Conservation (phyloP, 768 basidiomycete species). For the Pleurotus tuoliensis region DNA sequence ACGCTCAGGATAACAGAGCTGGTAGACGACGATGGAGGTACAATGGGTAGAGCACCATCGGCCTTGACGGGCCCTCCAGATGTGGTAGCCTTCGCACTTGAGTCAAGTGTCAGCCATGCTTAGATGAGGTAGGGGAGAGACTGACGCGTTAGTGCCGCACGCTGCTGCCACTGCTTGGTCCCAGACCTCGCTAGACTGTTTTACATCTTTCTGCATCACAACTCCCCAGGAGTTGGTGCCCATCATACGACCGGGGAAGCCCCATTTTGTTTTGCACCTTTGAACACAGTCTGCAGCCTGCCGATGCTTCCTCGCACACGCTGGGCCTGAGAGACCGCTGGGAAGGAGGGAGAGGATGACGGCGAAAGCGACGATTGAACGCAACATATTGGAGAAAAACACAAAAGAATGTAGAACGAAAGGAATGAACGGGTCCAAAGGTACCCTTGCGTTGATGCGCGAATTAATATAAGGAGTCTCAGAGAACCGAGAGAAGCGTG, state of each 20-base stretch:
- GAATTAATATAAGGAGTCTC: slow-evolving; percentile 5
- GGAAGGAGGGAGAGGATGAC: slow-evolving; percentile 32
- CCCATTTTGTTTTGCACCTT: slow-evolving; percentile 39
- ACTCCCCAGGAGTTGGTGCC: slow-evolving; percentile 55
- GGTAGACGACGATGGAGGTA: slow-evolving; percentile 6
- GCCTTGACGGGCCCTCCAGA: slow-evolving; percentile 4
- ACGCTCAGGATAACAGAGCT: slow-evolving; percentile 9
- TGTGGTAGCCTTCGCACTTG: slow-evolving; percentile 1
- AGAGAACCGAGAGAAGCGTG: slow-evolving; percentile 9
- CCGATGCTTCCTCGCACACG: slow-evolving; percentile 36
- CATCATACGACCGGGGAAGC: slow-evolving; percentile 45
- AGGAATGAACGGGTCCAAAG: slow-evolving; percentile 21
- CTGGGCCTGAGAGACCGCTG: slow-evolving; percentile 39
- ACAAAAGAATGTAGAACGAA: slow-evolving; percentile 14
- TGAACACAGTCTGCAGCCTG: slow-evolving; percentile 31
- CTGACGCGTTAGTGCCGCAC: slow-evolving; percentile 31
- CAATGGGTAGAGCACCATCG: slow-evolving; percentile 5
- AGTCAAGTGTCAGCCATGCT: not conserved
- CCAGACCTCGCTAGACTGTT: slow-evolving; percentile 23
- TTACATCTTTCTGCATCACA: slow-evolving; percentile 35
- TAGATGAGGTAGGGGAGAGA: not conserved
- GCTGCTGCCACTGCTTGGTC: slow-evolving; percentile 36
- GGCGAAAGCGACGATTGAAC: slow-evolving; percentile 27
- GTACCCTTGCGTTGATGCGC: slow-evolving; percentile 11
- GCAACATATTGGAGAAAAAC: slow-evolving; percentile 17